A percentile compares a stretch with the other conserved stretches of the same genome.
phyloP scores from a whole-genome alignment of 176 grass and related monocot species.

The Saccharum officinarum region DNA sequence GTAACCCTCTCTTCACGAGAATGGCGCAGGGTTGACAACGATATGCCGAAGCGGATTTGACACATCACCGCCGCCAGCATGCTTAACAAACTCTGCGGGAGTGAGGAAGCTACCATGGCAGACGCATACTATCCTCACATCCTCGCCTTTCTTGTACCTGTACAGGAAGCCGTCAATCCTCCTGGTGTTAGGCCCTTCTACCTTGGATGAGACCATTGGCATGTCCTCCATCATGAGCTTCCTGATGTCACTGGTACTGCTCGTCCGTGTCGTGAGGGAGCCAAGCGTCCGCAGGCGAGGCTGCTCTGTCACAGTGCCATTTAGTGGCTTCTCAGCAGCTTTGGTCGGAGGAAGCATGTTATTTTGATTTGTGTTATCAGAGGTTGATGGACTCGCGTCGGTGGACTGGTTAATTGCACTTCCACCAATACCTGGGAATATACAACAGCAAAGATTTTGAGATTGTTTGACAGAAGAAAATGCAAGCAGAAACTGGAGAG shows the following conservation, averaged over 20 bases:
- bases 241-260: slow-evolving; percentile 27
- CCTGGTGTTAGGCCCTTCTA: slow-evolving; percentile 56
- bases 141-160: slow-evolving; percentile 68
- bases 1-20: slow-evolving; percentile 10
- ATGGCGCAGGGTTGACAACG: slow-evolving; percentile 50
- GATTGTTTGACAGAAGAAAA: background rate
- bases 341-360: background rate
- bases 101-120: slow-evolving; percentile 93
- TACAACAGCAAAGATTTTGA: background rate
- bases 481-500: slow-evolving; percentile 31
- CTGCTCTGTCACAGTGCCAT: background rate
- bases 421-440: slow-evolving; percentile 34
- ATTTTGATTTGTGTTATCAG: slow-evolving; percentile 34
- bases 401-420: slow-evolving; percentile 20
- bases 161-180: slow-evolving; percentile 87
- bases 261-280: slow-evolving; percentile 43
- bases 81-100: slow-evolving; percentile 91
- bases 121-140: slow-evolving; percentile 84
- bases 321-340: slow-evolving; percentile 16
- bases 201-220: slow-evolving; percentile 80
- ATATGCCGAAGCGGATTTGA: slow-evolving; percentile 77
- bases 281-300: slow-evolving; percentile 37
- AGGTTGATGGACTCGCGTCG: slow-evolving; percentile 28
- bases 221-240: slow-evolving; percentile 87
- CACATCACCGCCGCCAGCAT: slow-evolving; percentile 71